Percentiles rank a stretch among this genome's conserved stretches.
These are phyloP conservation scores for Alternaria angustiovoidea DNA, from an alignment of 2,329 filamentous ascomycete species.

Conservation along the genomic window DNA sequence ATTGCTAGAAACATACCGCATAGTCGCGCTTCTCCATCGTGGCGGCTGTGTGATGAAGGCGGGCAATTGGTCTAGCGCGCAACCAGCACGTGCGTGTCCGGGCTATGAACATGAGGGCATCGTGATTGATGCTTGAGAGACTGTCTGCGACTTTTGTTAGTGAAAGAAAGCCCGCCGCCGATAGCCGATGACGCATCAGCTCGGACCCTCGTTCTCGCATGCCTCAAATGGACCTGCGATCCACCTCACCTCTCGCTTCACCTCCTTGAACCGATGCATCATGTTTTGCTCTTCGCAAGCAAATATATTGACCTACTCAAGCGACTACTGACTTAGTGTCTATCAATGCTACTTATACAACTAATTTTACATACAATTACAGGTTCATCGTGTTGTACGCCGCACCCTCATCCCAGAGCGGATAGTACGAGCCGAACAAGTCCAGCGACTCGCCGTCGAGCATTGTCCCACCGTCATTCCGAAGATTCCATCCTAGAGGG, in stretches of 20 bases:
- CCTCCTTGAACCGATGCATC: neutral
- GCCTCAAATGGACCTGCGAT: conserved; percentile 1
- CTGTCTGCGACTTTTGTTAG: conserved; percentile 23
- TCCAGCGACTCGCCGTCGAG: neutral
- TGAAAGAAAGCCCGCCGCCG: conserved; percentile 15
- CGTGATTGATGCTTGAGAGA: conserved; percentile 15
- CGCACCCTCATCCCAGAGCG: neutral
- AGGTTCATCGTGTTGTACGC: neutral
- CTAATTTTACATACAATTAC: neutral
- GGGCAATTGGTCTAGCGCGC: conserved; percentile 20
- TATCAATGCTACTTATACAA: neutral
- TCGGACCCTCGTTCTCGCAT: neutral
- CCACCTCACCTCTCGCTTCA: neutral
- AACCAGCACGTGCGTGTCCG: conserved; percentile 28
- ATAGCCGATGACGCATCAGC: conserved; percentile 36
- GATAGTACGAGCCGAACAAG: neutral
- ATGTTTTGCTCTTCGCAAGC: neutral
- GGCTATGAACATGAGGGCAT: conserved; percentile 46
- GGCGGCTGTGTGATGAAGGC: conserved; percentile 23
- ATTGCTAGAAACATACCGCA: conserved; percentile 33
- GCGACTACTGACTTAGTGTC: neutral
- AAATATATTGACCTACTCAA: neutral
- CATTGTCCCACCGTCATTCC: neutral
- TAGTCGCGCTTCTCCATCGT: conserved; percentile 49
- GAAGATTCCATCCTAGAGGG: neutral